Evolutionary conservation across 2,329 filamentous ascomycete genomes (phyloP).

Genomic region (Simplicillium sp.): DNA sequence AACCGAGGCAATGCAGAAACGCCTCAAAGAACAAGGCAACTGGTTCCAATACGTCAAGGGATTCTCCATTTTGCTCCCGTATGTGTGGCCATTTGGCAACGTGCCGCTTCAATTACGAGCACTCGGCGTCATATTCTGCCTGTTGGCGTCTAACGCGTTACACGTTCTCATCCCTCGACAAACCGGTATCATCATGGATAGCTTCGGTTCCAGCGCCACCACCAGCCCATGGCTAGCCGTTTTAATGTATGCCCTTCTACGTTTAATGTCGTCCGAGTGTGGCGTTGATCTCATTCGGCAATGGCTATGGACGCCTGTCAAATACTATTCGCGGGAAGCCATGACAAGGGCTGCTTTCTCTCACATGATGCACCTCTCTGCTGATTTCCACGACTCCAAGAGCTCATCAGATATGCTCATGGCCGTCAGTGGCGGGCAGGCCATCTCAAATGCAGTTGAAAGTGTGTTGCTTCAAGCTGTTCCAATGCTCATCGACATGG

Average conservation of each 20-base stretch:
- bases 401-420: slow-evolving; percentile 49
- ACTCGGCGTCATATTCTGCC: slow-evolving; percentile 54
- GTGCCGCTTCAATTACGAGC: slow-evolving; percentile 58
- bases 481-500: slow-evolving; percentile 51
- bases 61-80: slow-evolving; percentile 69
- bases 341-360: slow-evolving; percentile 46
- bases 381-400: slow-evolving; percentile 52
- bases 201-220: slow-evolving; percentile 41
- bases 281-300: slow-evolving; percentile 43
- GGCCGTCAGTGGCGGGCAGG: slow-evolving; percentile 44
- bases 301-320: slow-evolving; percentile 49
- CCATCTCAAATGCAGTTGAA: slow-evolving; percentile 47
- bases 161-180: slow-evolving; percentile 75
- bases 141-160: slow-evolving; percentile 61
- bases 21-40: slow-evolving; percentile 63
- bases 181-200: slow-evolving; percentile 69
- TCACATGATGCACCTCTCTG: slow-evolving; percentile 50
- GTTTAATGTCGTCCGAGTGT: slow-evolving; percentile 43
- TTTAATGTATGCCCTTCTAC: slow-evolving; percentile 38
- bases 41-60: slow-evolving; percentile 70
- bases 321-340: slow-evolving; percentile 45
- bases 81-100: slow-evolving; percentile 66
- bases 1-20: slow-evolving; percentile 53
- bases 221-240: slow-evolving; percentile 44
- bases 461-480: slow-evolving; percentile 47